Conservation (phyloP, 768 basidiomycete species). For the Filobasidium wieringae region DNA sequence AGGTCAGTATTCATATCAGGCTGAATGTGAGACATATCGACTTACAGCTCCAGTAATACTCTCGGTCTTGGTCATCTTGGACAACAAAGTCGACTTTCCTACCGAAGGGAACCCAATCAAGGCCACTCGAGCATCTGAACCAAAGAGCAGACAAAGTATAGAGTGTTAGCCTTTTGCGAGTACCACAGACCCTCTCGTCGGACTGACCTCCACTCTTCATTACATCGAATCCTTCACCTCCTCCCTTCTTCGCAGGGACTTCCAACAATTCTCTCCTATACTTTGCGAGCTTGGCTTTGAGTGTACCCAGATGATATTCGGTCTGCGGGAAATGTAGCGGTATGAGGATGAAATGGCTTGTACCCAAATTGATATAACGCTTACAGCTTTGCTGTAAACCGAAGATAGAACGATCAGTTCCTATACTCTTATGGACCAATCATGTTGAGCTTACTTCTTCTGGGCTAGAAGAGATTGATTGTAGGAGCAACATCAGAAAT, state of each 20-base stretch:
- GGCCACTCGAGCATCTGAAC: conserved; percentile 67
- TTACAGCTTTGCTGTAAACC: conserved; percentile 4
- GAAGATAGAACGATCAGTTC: neutral
- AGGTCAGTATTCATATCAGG: neutral
- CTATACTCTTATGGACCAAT: neutral
- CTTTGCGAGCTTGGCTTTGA: conserved; percentile 87
- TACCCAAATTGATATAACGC: neutral
- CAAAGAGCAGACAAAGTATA: neutral
- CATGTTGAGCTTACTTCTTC: conserved; percentile 69
- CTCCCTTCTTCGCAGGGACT: conserved; percentile 66
- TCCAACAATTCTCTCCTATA: conserved; percentile 93
- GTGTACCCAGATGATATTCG: conserved; percentile 17
- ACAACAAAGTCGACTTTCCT: conserved; percentile 84
- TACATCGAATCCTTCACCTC: conserved; percentile 77
- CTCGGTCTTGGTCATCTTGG: conserved; percentile 80
- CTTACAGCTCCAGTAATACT: conserved; percentile 62
- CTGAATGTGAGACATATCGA: neutral
- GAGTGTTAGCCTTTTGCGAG: neutral
- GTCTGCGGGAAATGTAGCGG: neutral
- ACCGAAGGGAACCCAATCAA: conserved; percentile 94
- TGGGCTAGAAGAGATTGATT: conserved; percentile 50
- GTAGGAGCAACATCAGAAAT: neutral
- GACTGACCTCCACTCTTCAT: conserved; percentile 55
- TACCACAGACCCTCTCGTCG: neutral
- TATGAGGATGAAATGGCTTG: neutral